phyloP scores from a whole-genome alignment of 2,329 filamentous ascomycete genomes.

The Juglanconis sp. region DNA sequence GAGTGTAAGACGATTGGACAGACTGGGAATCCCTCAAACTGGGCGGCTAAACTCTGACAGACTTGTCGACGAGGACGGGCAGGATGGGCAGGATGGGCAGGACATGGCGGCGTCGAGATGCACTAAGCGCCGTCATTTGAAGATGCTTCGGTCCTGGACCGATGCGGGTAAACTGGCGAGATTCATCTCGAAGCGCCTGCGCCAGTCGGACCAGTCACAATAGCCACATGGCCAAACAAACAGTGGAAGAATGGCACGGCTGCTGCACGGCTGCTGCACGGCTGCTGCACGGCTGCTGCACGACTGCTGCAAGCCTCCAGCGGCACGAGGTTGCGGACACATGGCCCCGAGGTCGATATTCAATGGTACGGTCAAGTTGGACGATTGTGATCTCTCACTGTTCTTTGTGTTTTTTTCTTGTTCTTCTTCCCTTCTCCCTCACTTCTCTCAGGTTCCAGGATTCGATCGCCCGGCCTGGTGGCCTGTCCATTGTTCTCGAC shows the following conservation, averaged over 20 bases:
- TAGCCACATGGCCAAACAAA: slow-evolving; percentile 10
- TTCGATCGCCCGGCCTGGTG: not conserved
- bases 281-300: not conserved
- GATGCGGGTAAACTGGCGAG: slow-evolving; percentile 14
- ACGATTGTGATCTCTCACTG: not conserved
- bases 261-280: not conserved
- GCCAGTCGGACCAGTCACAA: slow-evolving; percentile 17
- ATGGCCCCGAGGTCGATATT: not conserved
- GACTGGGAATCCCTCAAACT: not conserved
- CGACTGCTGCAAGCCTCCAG: not conserved
- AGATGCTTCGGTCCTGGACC: not conserved
- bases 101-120: not conserved
- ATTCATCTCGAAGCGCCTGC: slow-evolving; percentile 14
- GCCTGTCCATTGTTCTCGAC: slow-evolving; percentile 13
- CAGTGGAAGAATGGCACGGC: not conserved
- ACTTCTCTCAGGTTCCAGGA: not conserved
- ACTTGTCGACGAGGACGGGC: not conserved
- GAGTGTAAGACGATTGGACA: not conserved
- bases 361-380: not conserved
- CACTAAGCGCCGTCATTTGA: slow-evolving; percentile 16
- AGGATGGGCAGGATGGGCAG: too few relatives aligned
- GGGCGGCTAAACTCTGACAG: slow-evolving; percentile 2
- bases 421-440: not conserved
- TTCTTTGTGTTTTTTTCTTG: not conserved
- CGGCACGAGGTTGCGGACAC: not conserved